Base-by-base conservation (phyloP, 1,139 yeast genomes). In the Blastobotrys aristatus region DNA sequence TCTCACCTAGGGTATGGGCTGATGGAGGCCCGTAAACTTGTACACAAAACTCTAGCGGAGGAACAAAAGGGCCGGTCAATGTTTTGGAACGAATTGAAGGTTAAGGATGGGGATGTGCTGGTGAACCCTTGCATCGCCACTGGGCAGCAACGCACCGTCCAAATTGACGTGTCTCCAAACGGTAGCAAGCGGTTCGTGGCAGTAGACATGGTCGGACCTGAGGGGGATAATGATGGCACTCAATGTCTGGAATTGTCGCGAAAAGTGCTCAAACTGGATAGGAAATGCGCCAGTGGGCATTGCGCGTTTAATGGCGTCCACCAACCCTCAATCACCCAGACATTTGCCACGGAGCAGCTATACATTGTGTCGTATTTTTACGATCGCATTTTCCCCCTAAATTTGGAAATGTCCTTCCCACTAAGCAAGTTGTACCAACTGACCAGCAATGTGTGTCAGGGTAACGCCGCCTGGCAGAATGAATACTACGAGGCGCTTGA, bases 261-360 rank as follows among this genome's bases (percentile, higher is more conserved):
- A 62, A 64, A 74, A 47, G 77, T 85, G 26, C 74, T 89, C 65
- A 82, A 85, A 66, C 85, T 86, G 67, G 95, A 87, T 36, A 73
- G 77, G 10, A 79, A 75, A 54, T 89, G 97, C 73, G 63, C 71
- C 2, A 63, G 72, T 36, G 75, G 78, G 51, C 92, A 96, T 47
- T 89, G 97, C 68, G 87, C 95, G 1, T 88, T 89, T 74, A 89
- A 89, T 61, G 96, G 97, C 60, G 82, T 87, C 45, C 90, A 89
- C 65, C 97, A 89, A 69, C 97, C 97, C n/a, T 84, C 95, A 1
- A 72, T 89, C 57, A 79, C 79, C 38, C 77, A 74, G 56, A 78
- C 92, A n/a, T 88, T 89, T 71, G 73, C 76, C 52, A 73, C 72
- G 49, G 65, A 76, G 32, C 96, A 88, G 59, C 75, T 89, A 75